Evolutionary conservation across 495 filamentous ascomycete genomes (phyloP), one percentile per base, ranked within the genome.

Genomic region (Neurospora terricola): DNA sequence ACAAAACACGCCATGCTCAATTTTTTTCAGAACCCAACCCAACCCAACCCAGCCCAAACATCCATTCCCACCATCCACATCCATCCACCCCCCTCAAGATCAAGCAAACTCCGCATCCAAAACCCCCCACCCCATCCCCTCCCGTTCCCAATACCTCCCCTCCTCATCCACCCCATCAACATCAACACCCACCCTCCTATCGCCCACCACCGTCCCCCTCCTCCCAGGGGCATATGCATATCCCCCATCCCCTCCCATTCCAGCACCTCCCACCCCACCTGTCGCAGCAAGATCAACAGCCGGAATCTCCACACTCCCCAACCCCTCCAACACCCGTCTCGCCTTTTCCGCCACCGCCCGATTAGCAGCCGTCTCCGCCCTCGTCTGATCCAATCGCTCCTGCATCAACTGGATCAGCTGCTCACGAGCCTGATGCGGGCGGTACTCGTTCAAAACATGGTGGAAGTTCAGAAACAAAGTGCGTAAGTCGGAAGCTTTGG

Each of bases 371-470:
- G 93, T 94, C 82, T 98, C 94, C n/a, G 86, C 87, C 74, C 87
- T 88, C 72, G 89, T 90, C 73, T 83, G 86, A 74, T 91, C 89
- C 40, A 97, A 80, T 79, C 96, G 92, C 76, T 93, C 91, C 82
- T 97, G 93, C 94, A 99, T 96, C 87, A 96, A 88, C 78, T 90
- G 80, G 36, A 97, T 96, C 59, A 98, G 84, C 38, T 90, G 94
- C 82, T 98, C 96, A 43, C 96, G 84, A 34, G 94, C 94, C 81
- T 99, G 96, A 80, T 99, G 96, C 3, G 96, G 96, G 30, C 96
- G 90, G 81, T 98, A 98, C 73, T 96, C 90, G 80, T 99, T 99
- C 69, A 98, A 87, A 23, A 95, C 86, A 74, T 94, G 92, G 80
- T 98, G 93, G 71, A 94, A 91, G 81, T 98, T 97, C 77, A 93